Evolutionary conservation across 1,284 basidiomycete genomes (phyloP), one percentile per base, ranked within the genome.

Genomic region (Tilletia walkeri): DNA sequence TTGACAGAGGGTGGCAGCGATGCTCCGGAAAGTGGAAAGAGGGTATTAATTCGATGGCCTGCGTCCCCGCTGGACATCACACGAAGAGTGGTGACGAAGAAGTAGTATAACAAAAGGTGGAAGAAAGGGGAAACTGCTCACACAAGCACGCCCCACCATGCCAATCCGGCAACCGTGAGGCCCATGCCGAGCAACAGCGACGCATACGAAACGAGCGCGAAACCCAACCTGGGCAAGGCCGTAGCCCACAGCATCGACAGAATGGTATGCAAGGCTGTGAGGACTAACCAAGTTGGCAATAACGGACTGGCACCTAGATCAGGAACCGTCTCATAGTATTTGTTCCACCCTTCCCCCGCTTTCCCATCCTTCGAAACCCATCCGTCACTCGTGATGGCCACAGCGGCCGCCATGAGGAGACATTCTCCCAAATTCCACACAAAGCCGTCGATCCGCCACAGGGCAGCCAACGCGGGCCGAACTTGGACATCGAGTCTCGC

Each of bases 371-470:
- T 47, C 16, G 30, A 24, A 3, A 12, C 12, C 59, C 34, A 18
- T 18, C 34, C 38, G 18, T 34, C 59, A 6, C 36, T 39, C 30
- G 59, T 39, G 3, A 63, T 18, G 18, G 59, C 59, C 14, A 82
- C 72, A 0, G 79, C 77, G 6, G 79, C 73, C 1, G 76, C 75
- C 2, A 80, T 53, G n/a, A 82, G 72, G 2, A 82, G 68, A 50
- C 72, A 75, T 47, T 74, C 75, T 12, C 77, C 80, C 6, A 82
- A 36, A 54, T 79, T 78, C 80, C 80, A 82, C 34, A 82, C 71
- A 61, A 79, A 75, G 14, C 77, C 77, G 59, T 82, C 80, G 45
- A 82, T 69, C 10, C 79, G 72, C 80, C 80, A 82, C 20, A 82
- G 69, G 7, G 77, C 71, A 49, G 77, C 76, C 41, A 80, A 72